A percentile compares a stretch with the other conserved stretches of the same genome.
These are phyloP conservation scores for Lyophyllum atratum DNA, from an alignment of 768 basidiomycete species.

Conservation along the genomic window DNA sequence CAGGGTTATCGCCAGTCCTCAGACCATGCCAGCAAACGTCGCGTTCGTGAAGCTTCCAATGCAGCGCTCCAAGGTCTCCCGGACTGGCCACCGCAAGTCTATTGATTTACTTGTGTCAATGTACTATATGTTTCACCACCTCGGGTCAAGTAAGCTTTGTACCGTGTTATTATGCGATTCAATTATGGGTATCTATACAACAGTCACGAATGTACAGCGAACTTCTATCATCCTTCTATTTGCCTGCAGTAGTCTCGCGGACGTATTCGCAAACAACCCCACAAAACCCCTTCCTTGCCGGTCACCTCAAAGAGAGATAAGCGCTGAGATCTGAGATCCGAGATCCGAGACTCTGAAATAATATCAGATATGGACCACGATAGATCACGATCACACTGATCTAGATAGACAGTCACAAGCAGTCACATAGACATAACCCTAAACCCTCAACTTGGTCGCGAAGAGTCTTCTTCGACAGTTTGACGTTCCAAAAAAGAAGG, in stretches of 20 bases:
- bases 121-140: not conserved
- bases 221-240: not conserved
- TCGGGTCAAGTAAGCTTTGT: not conserved
- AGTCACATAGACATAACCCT: too few species aligned
- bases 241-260: too few species aligned
- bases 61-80: constrained; percentile 72
- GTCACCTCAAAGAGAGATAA: too few species aligned
- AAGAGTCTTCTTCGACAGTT: constrained; percentile 34
- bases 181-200: not conserved
- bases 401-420: too few species aligned
- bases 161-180: not conserved
- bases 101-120: constrained; percentile 19
- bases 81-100: constrained; percentile 63
- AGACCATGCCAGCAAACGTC: constrained; percentile 69
- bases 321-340: too few species aligned
- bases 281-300: too few species aligned
- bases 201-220: not conserved
- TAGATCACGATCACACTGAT: too few species aligned
- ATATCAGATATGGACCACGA: too few species aligned
- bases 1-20: constrained; percentile 72
- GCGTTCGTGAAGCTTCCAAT: constrained; percentile 79
- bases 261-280: too few species aligned
- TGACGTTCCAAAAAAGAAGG: constrained; percentile 23
- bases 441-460: constrained; percentile 36
- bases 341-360: too few species aligned